These are phyloP conservation scores for Aspergillus neoniger DNA, from an alignment of 2,329 filamentous ascomycete genomes.

Conservation along the genomic window DNA sequence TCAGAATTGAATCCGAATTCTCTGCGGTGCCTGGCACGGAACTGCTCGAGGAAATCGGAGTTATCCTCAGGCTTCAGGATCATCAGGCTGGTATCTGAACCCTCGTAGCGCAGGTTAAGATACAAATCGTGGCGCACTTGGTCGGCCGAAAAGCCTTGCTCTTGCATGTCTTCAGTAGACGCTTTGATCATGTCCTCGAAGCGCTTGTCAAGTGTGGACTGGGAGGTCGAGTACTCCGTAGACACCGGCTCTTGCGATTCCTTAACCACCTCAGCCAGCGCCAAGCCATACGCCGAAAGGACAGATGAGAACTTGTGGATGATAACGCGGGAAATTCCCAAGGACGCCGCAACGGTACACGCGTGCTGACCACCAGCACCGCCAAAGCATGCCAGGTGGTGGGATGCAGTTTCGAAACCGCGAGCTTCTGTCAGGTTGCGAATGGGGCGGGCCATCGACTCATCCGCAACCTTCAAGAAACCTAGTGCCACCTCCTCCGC, in stretches of 20 bases:
- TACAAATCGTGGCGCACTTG: slow-evolving; percentile 49
- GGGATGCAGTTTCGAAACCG: slow-evolving; percentile 85
- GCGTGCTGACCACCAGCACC: slow-evolving; percentile 92
- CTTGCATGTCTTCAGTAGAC: slow-evolving; percentile 41
- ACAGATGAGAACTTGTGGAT: slow-evolving; percentile 91
- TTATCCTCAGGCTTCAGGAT: slow-evolving; percentile 66
- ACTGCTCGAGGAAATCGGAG: slow-evolving; percentile 81
- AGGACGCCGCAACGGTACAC: slow-evolving; percentile 81
- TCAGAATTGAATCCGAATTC: slow-evolving; percentile 91
- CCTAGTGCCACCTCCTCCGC: slow-evolving; percentile 43
- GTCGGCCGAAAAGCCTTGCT: slow-evolving; percentile 47
- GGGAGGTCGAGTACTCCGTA: slow-evolving; percentile 52
- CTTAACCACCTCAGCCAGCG: slow-evolving; percentile 87
- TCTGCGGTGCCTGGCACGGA: slow-evolving; percentile 81
- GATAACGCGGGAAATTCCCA: slow-evolving; percentile 83
- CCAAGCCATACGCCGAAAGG: slow-evolving; percentile 89
- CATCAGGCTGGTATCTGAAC: slow-evolving; percentile 54
- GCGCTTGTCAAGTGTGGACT: slow-evolving; percentile 61
- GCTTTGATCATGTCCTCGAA: slow-evolving; percentile 75
- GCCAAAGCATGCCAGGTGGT: slow-evolving; percentile 88
- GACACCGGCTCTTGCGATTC: slow-evolving; percentile 70
- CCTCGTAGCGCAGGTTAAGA: slow-evolving; percentile 53
- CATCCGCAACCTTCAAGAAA: slow-evolving; percentile 46
- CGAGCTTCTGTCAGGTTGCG: slow-evolving; percentile 88
- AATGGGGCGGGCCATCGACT: slow-evolving; percentile 67